phyloP scores from a whole-genome alignment of 371 early-diverging fungal genomes.

The Rhizopus sp. region DNA sequence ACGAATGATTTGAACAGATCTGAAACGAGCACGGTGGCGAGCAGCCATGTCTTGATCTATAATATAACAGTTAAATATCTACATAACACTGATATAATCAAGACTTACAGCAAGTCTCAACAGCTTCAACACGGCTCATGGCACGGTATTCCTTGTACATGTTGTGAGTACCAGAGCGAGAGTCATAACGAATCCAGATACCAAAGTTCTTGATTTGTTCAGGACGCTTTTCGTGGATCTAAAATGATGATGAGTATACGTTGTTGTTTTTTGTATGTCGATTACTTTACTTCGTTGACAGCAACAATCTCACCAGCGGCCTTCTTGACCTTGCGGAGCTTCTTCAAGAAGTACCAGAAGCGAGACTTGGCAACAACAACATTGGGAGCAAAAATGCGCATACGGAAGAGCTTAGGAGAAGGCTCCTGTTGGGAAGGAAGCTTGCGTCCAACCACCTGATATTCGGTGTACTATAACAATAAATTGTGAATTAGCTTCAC shows the following conservation, averaged over 20 bases:
- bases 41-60: conserved; percentile 98
- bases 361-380: conserved; percentile 98
- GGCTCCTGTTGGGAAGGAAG: conserved; percentile 93
- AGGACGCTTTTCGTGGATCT: conserved; percentile 96
- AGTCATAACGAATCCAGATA: conserved; percentile 99
- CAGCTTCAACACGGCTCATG: conserved; percentile 92
- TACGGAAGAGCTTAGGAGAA: conserved; percentile 96
- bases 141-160: conserved; percentile 99
- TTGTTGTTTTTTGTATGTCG: not conserved
- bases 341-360: conserved; percentile 99
- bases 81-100: not conserved
- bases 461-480: conserved; percentile 63
- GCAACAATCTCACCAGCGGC: conserved; percentile 96
- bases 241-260: not conserved
- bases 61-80: no score
- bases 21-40: conserved; percentile 98
- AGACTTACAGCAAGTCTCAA: conserved; percentile 84
- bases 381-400: conserved; percentile 99
- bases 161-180: conserved; percentile 99
- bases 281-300: conserved; percentile 84
- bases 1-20: conserved; percentile 97
- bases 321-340: conserved; percentile 99
- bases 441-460: conserved; percentile 93
- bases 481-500: not conserved
- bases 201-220: conserved; percentile 98